A percentile compares a stretch with the other conserved stretches of the same genome.
phyloP scores from a whole-genome alignment of 164 flowering plant species.

The Protea cynaroides region DNA sequence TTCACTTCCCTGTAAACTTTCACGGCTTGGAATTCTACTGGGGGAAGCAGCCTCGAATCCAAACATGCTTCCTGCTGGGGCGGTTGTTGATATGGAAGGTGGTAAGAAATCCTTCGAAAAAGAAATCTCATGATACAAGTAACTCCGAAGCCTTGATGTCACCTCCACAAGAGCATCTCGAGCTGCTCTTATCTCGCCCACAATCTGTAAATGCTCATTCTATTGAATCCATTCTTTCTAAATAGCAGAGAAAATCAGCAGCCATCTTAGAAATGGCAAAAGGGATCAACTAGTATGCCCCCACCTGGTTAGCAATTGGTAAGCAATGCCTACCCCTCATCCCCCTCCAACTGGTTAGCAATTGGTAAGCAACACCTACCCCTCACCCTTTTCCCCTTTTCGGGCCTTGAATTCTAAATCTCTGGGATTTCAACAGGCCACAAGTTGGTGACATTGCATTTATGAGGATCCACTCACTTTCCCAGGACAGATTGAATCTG shows the following conservation, averaged over 20 bases:
- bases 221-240: background rate
- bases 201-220: constrained; percentile 45
- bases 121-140: constrained; percentile 48
- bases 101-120: constrained; percentile 46
- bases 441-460: too few relatives aligned
- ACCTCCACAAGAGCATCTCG: constrained; percentile 88
- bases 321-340: too few relatives aligned
- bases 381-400: too few relatives aligned
- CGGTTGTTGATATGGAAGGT: constrained; percentile 24
- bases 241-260: background rate
- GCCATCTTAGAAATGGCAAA: background rate
- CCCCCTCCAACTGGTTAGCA: too few relatives aligned
- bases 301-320: too few relatives aligned
- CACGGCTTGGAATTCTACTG: constrained; percentile 29
- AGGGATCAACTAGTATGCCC: background rate
- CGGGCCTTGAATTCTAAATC: too few relatives aligned
- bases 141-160: constrained; percentile 64
- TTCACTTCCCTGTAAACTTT: constrained; percentile 34
- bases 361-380: too few relatives aligned
- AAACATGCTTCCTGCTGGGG: constrained; percentile 25
- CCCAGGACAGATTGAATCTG: too few relatives aligned
- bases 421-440: too few relatives aligned
- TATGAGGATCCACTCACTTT: too few relatives aligned
- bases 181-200: constrained; percentile 87
- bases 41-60: constrained; percentile 39